Percentiles rank a stretch among this genome's conserved stretches.
Conservation (phyloP, 345 rosid genomes). For the Combretum micranthum region DNA sequence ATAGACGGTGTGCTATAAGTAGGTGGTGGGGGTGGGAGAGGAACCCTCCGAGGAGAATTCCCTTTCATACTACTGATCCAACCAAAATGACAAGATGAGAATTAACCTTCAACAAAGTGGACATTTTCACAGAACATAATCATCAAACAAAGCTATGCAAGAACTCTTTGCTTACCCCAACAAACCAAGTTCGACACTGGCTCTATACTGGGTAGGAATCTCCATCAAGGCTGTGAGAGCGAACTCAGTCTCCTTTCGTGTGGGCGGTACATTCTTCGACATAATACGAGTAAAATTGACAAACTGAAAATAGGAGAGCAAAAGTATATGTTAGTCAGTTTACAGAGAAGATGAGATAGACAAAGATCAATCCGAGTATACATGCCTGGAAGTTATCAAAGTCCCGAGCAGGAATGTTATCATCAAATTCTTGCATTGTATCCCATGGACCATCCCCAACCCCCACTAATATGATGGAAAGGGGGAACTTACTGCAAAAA, state of each 20-base stretch:
- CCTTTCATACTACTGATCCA: constrained; percentile 43
- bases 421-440: constrained; percentile 93
- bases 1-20: constrained; percentile 33
- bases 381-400: constrained; percentile 93
- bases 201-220: constrained; percentile 88
- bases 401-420: constrained; percentile 88
- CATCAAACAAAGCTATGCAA: neutral
- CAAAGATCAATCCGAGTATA: neutral
- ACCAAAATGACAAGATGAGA: constrained; percentile 1
- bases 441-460: constrained; percentile 99
- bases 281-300: constrained; percentile 91
- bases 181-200: constrained; percentile 72
- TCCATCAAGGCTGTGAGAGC: constrained; percentile 96
- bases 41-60: constrained; percentile 42
- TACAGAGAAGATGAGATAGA: neutral
- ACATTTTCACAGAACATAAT: neutral
- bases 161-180: constrained; percentile 49
- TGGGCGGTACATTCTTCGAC: constrained; percentile 52
- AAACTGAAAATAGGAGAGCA: constrained; percentile 44
- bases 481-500: constrained; percentile 59
- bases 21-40: constrained; percentile 89
- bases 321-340: neutral
- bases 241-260: constrained; percentile 80
- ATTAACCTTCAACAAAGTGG: neutral
- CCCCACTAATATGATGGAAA: constrained; percentile 84